Evolutionary conservation across 2,329 filamentous ascomycete species (phyloP), one percentile per base, ranked within the genome.

Genomic region (Teratosphaeria nubilosa): DNA sequence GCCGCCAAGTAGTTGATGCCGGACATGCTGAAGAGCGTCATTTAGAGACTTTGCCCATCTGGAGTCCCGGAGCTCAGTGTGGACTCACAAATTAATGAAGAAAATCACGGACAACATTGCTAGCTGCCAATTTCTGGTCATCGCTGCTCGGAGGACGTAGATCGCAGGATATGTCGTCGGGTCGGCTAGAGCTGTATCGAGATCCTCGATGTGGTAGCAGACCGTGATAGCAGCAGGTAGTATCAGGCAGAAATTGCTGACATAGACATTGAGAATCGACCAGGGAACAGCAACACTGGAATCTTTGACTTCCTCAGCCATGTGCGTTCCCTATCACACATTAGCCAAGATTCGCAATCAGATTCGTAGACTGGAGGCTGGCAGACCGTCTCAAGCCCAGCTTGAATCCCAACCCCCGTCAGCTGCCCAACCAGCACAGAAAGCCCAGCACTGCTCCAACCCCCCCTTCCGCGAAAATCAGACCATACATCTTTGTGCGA

Each of bases 301-400:
- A 31, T 76, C 69, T 57, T 74, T 72, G 59, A 76, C 70, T 59
- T 78, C 75, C 60, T 77, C 74, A 1, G 75, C 66, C 66, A 78
- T 73, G 58, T 77, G 73, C 1, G 73, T 73, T 10, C 41, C 41
- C 41, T 48, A 7, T 20, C 5, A 10, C 20, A n/a, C 11, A 5
- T 48, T 7, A 48, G 41, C 41, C 41, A 20, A n/a, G 20, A 3
- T 11, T n/a, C 20, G 5, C 16, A n/a, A 20, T 11, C 9, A 20
- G 5, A 20, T 48, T 14, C 10, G 9, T 20, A 5, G 16, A 48
- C 0, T 4, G 41, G 10, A 22, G 41, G n/a, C n/a, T 1, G 16
- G 9, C 9, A 48, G 22, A 73, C 72, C 10, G 73, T 72, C 58
- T 77, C 75, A 48, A 56, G 64, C 5, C 66, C 64, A 1, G 64